Evolutionary conservation across 371 early-diverging fungal genomes (phyloP).

Genomic region (Saksenaea vasiformis): DNA sequence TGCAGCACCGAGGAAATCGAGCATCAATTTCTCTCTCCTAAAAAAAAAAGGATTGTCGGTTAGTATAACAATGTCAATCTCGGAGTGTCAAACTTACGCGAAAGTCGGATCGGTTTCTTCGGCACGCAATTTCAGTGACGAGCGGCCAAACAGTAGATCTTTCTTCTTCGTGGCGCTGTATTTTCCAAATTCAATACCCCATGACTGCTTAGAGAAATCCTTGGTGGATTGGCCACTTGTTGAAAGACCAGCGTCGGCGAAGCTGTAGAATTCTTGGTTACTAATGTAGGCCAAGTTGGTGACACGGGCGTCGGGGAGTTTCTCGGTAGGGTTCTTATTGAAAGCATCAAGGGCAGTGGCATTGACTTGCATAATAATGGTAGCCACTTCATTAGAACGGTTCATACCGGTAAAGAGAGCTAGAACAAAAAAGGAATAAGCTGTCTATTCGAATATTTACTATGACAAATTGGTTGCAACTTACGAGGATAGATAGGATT

Average conservation of each 20-base stretch:
- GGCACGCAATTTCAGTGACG: constrained; percentile 53
- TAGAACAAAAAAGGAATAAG: background rate
- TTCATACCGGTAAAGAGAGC: constrained; percentile 29
- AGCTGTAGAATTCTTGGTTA: constrained; percentile 42
- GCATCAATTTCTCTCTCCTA: constrained; percentile 52
- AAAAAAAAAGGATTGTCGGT: background rate
- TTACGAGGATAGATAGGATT: constrained; percentile 50
- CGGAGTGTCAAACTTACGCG: constrained; percentile 28
- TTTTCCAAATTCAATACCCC: constrained; percentile 46
- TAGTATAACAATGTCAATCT: background rate
- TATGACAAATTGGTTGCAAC: background rate
- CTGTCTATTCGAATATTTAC: no score
- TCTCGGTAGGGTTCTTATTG: constrained; percentile 29
- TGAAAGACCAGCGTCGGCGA: constrained; percentile 18
- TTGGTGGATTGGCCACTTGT: constrained; percentile 56
- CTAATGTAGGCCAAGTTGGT: constrained; percentile 49
- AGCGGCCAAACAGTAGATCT: constrained; percentile 42
- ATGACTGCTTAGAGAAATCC: constrained; percentile 57
- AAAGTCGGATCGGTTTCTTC: constrained; percentile 56
- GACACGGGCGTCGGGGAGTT: constrained; percentile 28
- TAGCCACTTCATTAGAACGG: constrained; percentile 44
- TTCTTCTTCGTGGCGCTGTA: constrained; percentile 22
- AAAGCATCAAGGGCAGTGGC: constrained; percentile 30
- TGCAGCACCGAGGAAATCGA: constrained; percentile 50
- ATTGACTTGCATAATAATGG: constrained; percentile 47